phyloP scores from a whole-genome alignment of 108 stramenopile genomes.

The Cylindrotheca closterium region DNA sequence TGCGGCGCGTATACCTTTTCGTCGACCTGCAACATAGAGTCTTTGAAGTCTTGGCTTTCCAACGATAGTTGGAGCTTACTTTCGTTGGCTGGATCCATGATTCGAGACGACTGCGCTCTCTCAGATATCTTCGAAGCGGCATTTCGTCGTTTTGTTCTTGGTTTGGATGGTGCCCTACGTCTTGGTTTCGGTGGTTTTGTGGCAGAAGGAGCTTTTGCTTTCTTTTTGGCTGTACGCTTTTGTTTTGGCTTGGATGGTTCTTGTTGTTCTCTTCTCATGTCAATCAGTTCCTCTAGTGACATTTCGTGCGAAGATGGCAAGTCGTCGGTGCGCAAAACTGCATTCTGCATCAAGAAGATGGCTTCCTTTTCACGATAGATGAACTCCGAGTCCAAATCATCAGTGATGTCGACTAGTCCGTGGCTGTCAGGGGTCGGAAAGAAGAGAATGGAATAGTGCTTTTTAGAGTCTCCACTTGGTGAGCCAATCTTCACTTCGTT shows the following conservation, averaged over 20 bases:
- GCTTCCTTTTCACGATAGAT: not conserved
- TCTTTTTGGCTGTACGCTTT: not conserved
- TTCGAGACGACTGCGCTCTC: too few relatives aligned
- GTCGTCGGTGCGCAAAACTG: not conserved
- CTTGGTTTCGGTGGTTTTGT: not conserved
- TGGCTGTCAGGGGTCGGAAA: not conserved
- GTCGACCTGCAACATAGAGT: not conserved
- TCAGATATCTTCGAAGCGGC: not conserved
- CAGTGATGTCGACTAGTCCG: not conserved
- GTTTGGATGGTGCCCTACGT: not conserved
- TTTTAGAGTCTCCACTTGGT: not conserved
- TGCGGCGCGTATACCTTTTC: constrained; percentile 8
- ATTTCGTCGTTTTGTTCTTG: not conserved
- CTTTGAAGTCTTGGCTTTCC: not conserved
- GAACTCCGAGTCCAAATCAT: not conserved
- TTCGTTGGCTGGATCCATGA: constrained; percentile 1
- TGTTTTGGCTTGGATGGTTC: not conserved
- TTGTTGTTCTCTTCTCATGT: not conserved
- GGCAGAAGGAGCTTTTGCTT: not conserved
- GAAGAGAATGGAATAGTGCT: not conserved
- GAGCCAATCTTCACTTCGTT: not conserved
- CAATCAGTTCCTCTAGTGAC: not conserved
- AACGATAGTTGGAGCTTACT: not conserved
- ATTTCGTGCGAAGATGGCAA: not conserved
- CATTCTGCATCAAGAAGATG: not conserved